These are phyloP conservation scores for Neurospora cerealis DNA, from an alignment of 495 filamentous ascomycete species.

Conservation along the genomic window DNA sequence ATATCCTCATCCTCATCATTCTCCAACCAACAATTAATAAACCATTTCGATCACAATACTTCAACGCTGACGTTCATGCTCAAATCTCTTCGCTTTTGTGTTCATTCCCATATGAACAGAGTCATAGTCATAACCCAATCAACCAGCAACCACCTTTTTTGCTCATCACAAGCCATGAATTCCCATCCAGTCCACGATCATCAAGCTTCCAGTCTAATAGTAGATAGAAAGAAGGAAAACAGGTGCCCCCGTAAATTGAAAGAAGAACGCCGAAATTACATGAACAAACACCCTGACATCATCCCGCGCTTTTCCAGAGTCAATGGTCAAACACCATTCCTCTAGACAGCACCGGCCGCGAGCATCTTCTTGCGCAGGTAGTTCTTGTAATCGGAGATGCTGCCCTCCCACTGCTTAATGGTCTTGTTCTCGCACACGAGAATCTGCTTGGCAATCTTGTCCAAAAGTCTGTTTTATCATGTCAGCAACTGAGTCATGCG, in stretches of 20 bases:
- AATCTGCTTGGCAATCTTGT: slow-evolving; percentile 99
- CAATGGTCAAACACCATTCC: background rate
- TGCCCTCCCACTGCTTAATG: slow-evolving; percentile 77
- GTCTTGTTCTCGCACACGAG: slow-evolving; percentile 97
- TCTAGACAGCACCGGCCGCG: slow-evolving; percentile 43
- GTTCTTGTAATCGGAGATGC: slow-evolving; percentile 93
- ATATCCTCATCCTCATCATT: background rate
- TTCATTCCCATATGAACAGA: background rate
- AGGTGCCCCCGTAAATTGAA: background rate
- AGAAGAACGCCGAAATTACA: background rate
- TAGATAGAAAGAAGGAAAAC: background rate
- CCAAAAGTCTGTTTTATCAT: slow-evolving; percentile 59
- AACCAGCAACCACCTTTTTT: background rate
- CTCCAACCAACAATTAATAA: background rate
- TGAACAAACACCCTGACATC: background rate
- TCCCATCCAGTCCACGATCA: background rate
- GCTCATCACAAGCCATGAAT: background rate
- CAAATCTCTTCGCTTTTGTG: background rate
- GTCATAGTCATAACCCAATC: background rate
- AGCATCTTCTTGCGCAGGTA: slow-evolving; percentile 97
- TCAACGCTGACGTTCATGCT: background rate
- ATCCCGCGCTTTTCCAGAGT: background rate
- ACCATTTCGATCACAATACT: background rate
- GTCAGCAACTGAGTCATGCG: background rate
- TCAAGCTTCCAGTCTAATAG: background rate